A percentile compares a stretch with the other conserved stretches of the same genome.
Evolutionary conservation across 257 asterid genomes (phyloP).

Genomic region (Solanum pimpinellifolium): DNA sequence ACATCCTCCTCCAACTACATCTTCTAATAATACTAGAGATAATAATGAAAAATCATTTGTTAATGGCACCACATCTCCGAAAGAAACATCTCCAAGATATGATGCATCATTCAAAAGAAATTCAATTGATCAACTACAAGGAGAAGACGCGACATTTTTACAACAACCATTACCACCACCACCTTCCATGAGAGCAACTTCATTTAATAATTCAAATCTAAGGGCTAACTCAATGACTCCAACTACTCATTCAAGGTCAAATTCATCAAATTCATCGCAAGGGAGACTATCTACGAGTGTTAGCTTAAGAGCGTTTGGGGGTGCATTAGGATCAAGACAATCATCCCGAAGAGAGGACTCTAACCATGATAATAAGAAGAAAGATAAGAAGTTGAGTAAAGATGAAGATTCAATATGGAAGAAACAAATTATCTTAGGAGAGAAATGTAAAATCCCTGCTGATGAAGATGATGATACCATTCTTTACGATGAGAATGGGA

Average conservation of each 20-base stretch:
- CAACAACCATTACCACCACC: slow-evolving; percentile 27
- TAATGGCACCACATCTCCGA: not conserved
- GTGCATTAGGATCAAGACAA: slow-evolving; percentile 7
- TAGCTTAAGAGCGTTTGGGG: slow-evolving; percentile 38
- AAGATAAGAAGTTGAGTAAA: slow-evolving; percentile 25
- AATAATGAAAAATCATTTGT: not conserved
- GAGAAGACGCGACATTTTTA: not conserved
- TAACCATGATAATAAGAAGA: not conserved
- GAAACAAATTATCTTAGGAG: slow-evolving; percentile 81
- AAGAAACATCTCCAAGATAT: not conserved
- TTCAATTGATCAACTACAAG: not conserved
- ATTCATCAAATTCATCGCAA: slow-evolving; percentile 13
- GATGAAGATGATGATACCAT: slow-evolving; percentile 37
- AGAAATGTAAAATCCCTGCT: slow-evolving; percentile 47
- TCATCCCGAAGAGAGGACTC: slow-evolving; percentile 5
- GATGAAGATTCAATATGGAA: slow-evolving; percentile 85
- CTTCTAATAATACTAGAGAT: not conserved
- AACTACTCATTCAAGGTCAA: slow-evolving; percentile 11
- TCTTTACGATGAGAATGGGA: slow-evolving; percentile 60
- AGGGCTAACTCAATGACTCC: not conserved
- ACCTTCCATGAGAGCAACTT: slow-evolving; percentile 15
- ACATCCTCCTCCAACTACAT: not conserved
- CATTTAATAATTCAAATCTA: not conserved
- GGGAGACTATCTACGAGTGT: slow-evolving; percentile 24
- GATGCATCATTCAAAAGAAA: not conserved